A percentile compares a stretch with the other conserved stretches of the same genome.
These are phyloP conservation scores for Pleurotus cornucopiae DNA, from an alignment of 768 basidiomycete species.

Conservation along the genomic window DNA sequence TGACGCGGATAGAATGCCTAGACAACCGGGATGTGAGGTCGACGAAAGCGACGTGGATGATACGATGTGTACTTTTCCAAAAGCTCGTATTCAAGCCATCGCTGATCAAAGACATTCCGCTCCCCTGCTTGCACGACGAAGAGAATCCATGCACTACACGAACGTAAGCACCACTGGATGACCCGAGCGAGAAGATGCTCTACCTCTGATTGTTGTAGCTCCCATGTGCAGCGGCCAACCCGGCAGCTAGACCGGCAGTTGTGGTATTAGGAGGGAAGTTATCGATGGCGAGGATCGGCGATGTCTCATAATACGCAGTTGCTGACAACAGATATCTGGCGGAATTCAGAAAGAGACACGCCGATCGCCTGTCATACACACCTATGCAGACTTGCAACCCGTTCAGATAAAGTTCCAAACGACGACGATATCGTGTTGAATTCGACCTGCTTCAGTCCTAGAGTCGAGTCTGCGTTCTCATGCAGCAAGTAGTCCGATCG, in stretches of 20 bases:
- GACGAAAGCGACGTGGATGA: neutral
- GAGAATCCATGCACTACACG: constrained; percentile 50
- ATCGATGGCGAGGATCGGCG: constrained; percentile 42
- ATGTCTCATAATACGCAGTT: constrained; percentile 64
- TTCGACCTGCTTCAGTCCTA: constrained; percentile 87
- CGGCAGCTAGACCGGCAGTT: constrained; percentile 62
- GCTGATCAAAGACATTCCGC: constrained; percentile 93
- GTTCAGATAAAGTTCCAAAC: constrained; percentile 77
- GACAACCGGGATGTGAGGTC: neutral
- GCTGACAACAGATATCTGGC: constrained; percentile 61
- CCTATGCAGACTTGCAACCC: constrained; percentile 72
- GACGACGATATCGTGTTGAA: constrained; percentile 96
- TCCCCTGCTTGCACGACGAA: constrained; percentile 90
- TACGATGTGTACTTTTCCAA: constrained; percentile 58
- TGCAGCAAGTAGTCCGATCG: constrained; percentile 94
- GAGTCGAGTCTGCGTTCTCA: constrained; percentile 26
- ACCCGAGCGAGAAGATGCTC: constrained; percentile 10
- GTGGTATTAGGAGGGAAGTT: constrained; percentile 77
- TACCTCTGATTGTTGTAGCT: constrained; percentile 62
- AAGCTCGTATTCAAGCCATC: constrained; percentile 83
- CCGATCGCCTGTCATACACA: constrained; percentile 23
- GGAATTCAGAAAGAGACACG: neutral
- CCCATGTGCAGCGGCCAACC: constrained; percentile 76
- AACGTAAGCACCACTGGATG: neutral
- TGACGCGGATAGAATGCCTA: constrained; percentile 71